These are phyloP conservation scores for Penicillium capsulatum DNA, from an alignment of 2,329 filamentous ascomycete genomes.

Conservation along the genomic window DNA sequence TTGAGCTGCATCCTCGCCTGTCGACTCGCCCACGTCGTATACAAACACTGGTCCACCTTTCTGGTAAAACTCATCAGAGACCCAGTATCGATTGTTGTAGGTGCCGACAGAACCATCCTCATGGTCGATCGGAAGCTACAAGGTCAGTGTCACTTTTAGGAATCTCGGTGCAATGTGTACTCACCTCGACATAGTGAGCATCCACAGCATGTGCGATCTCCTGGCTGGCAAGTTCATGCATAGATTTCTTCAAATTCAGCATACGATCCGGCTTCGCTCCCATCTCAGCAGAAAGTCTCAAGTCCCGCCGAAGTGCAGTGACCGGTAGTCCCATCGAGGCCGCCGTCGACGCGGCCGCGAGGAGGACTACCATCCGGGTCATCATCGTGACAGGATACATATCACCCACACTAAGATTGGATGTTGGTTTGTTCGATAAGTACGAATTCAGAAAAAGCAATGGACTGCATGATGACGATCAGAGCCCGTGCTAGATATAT, in stretches of 20 bases:
- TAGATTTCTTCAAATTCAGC: conserved; percentile 5
- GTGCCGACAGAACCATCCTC: conserved; percentile 40
- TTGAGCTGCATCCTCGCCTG: conserved; percentile 40
- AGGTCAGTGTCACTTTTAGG: neutral
- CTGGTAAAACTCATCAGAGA: conserved; percentile 53
- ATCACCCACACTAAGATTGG: neutral
- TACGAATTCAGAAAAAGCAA: neutral
- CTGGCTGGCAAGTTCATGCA: conserved; percentile 3
- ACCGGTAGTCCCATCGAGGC: neutral
- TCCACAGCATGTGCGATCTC: neutral
- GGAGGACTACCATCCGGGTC: neutral
- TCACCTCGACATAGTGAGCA: conserved; percentile 11
- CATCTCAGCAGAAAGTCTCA: conserved; percentile 18
- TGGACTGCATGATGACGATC: neutral
- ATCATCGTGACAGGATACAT: neutral
- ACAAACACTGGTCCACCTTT: conserved; percentile 53
- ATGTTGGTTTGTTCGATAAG: neutral
- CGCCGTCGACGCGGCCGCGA: neutral
- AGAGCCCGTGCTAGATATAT: neutral
- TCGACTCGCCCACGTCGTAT: conserved; percentile 48
- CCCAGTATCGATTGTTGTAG: conserved; percentile 55
- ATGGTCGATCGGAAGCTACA: conserved; percentile 35
- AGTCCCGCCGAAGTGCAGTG: conserved; percentile 7
- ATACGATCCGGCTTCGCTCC: conserved; percentile 15
- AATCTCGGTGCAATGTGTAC: neutral